Percentiles rank a stretch among this genome's conserved stretches.
Evolutionary conservation across 2,329 filamentous ascomycete species (phyloP).

Genomic region (Xylaria sp.): DNA sequence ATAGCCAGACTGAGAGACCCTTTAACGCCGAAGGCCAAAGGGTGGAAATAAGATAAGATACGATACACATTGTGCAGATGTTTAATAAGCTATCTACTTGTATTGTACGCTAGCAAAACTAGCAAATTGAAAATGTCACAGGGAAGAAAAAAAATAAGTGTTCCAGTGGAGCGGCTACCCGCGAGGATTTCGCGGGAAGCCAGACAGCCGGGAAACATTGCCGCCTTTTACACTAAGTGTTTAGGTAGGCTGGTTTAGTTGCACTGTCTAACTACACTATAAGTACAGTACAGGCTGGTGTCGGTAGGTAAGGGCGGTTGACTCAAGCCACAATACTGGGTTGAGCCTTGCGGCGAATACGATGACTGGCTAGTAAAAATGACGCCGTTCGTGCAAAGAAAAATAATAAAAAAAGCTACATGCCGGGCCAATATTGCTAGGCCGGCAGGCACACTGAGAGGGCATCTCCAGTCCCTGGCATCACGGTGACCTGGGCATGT

Average conservation of each 20-base stretch:
- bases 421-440: too few relatives aligned
- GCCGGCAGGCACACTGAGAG: background rate
- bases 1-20: background rate
- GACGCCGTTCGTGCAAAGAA: too few relatives aligned
- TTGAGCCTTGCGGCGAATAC: background rate
- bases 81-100: background rate
- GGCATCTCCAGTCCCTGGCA: background rate
- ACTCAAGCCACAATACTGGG: slow-evolving; percentile 4
- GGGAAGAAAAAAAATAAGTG: background rate
- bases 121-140: slow-evolving; percentile 1
- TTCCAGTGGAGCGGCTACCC: background rate
- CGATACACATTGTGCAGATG: too few relatives aligned
- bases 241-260: background rate
- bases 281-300: background rate
- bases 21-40: slow-evolving; percentile 17
- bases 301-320: too few relatives aligned
- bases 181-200: slow-evolving; percentile 5
- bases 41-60: slow-evolving; percentile 12
- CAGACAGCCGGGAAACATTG: slow-evolving; percentile 10
- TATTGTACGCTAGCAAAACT: background rate
- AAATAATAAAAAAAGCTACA: too few relatives aligned
- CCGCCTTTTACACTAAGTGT: background rate
- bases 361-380: background rate
- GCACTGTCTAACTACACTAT: background rate
- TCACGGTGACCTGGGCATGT: background rate